phyloP scores from a whole-genome alignment of 1,284 basidiomycete genomes.

The Leccinum fuscescens region DNA sequence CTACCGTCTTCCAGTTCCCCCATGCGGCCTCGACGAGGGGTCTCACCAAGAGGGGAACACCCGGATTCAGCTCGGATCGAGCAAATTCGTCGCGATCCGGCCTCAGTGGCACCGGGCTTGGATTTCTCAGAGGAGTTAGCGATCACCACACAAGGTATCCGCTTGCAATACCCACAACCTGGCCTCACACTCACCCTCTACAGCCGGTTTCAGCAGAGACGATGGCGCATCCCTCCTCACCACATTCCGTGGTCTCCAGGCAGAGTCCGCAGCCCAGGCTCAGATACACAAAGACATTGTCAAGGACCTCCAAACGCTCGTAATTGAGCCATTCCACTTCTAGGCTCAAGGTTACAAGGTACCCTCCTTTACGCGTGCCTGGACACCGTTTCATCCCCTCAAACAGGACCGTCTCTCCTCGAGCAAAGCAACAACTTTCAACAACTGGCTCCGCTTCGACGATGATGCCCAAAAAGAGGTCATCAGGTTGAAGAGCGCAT shows the following conservation, averaged over 20 bases:
- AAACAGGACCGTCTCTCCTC: slow-evolving; percentile 57
- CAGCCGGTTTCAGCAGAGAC: slow-evolving; percentile 67
- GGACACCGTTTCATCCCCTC: slow-evolving; percentile 3
- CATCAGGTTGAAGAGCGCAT: slow-evolving; percentile 69
- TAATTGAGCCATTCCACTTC: slow-evolving; percentile 70
- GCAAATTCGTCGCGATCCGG: no score
- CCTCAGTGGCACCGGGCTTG: no score
- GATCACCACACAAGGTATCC: slow-evolving; percentile 52
- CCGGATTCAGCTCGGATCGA: no score
- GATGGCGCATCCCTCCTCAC: slow-evolving; percentile 78
- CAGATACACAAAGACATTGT: slow-evolving; percentile 63
- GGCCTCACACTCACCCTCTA: slow-evolving; percentile 31
- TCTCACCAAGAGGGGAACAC: no score
- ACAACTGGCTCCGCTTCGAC: slow-evolving; percentile 70
- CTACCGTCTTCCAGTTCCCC: no score
- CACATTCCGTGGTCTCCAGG: slow-evolving; percentile 75
- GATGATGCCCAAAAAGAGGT: slow-evolving; percentile 66
- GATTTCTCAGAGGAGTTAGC: slow-evolving; percentile 17
- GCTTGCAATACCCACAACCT: background rate
- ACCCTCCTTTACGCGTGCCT: slow-evolving; percentile 10
- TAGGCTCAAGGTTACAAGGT: slow-evolving; percentile 75
- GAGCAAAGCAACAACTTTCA: slow-evolving; percentile 58
- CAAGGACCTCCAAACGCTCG: slow-evolving; percentile 63
- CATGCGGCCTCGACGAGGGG: no score
- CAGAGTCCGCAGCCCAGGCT: slow-evolving; percentile 65